Evolutionary conservation across 495 filamentous ascomycete genomes (phyloP).

Genomic region (Penicillium manginii): DNA sequence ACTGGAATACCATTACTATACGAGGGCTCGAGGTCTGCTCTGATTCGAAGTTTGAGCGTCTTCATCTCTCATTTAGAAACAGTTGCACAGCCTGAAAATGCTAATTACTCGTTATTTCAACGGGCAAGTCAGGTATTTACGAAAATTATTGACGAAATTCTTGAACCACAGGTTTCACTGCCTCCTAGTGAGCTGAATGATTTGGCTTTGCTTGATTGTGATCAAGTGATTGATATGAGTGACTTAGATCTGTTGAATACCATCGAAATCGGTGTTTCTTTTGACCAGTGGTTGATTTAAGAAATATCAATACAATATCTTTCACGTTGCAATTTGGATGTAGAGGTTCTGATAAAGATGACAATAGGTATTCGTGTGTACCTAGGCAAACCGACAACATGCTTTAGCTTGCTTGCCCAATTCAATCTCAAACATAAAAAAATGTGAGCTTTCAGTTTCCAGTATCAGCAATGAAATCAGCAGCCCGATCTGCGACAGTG

Average conservation of each 20-base stretch:
- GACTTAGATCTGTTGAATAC: constrained; percentile 30
- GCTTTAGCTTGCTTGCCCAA: too few relatives aligned
- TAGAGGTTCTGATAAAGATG: too few relatives aligned
- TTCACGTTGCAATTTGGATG: too few relatives aligned
- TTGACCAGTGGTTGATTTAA: constrained; percentile 39
- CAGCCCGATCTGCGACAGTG: constrained; percentile 42
- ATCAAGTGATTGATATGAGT: constrained; percentile 24
- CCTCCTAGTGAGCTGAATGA: background rate
- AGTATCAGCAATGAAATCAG: constrained; percentile 18
- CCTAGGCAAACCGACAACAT: too few relatives aligned
- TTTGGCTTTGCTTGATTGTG: constrained; percentile 12
- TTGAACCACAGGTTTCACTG: constrained; percentile 30
- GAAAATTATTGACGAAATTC: constrained; percentile 37
- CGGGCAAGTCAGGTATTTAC: constrained; percentile 33
- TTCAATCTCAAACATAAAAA: too few relatives aligned
- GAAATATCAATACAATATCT: too few relatives aligned
- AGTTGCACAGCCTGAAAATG: constrained; percentile 24
- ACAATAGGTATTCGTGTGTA: too few relatives aligned
- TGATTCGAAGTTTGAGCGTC: constrained; percentile 64
- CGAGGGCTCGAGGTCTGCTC: constrained; percentile 51
- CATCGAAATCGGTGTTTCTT: constrained; percentile 31
- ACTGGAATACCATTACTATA: constrained; percentile 44
- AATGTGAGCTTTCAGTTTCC: background rate
- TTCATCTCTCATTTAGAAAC: constrained; percentile 45
- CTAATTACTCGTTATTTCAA: constrained; percentile 32